Base-by-base conservation (phyloP, 2,329 filamentous ascomycete species). In the Lasiodiplodia hormozganensis region DNA sequence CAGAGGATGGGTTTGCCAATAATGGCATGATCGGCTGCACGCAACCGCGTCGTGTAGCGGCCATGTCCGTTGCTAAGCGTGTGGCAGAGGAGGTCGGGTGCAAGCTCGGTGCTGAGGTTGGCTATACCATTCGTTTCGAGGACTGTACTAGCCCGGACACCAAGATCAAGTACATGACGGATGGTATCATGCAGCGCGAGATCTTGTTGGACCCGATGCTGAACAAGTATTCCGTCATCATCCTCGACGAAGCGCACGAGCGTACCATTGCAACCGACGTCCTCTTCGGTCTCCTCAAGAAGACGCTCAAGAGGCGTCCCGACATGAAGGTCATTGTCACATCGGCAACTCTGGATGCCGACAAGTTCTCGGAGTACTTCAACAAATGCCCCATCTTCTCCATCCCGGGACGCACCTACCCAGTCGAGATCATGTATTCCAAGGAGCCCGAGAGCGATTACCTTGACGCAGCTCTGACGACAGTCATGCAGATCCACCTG, bases 241-340 rank as follows among this genome's bases (percentile, higher is more conserved):
- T 99, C 81, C 90, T 99, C 70, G 96, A 99, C 80, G 96, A 99
- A 81, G 96, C 96, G 67, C 96, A 99, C 89, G 96, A 99, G 82
- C 89, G 96, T 79, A 99, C 96, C 0, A 90, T 99, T 70, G 93
- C 95, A 25, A 99, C 96, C 10, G 96, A 99, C 85, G 96, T 99
- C 71, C 85, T 99, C 69, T 98, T 99, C 92, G 96, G 94, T 68
- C 86, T 99, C 69, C 84, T 99, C 70, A 99, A 99, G 84, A 92
- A 97, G 77, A 90, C 98, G 52, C 89, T 94, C 40, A 81, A 86
- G 74, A 89, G 94, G 75, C 88, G 96, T 69, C 88, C 92, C 4
- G 96, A 99, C 79, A 85, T 99, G 76, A 99, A 99, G 85, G 92
- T 99, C 76, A 96, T 99, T 77, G 96, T 99, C 86, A 99, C 98